Percentiles rank a stretch among this genome's conserved stretches.
Conservation (phyloP, 164 flowering plant genomes). For the Chimonanthus praecox region DNA sequence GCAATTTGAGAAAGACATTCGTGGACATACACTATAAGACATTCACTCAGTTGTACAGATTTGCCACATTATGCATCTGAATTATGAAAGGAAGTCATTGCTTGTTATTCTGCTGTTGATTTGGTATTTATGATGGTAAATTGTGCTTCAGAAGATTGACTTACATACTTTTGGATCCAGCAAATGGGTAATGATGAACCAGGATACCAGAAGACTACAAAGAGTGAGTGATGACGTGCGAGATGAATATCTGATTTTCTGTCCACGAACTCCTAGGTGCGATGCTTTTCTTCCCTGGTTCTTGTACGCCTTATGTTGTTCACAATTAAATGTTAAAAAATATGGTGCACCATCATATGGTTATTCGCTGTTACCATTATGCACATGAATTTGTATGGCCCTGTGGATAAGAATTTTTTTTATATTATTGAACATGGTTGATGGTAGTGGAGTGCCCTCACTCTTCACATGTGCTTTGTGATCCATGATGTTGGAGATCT, state of each 20-base stretch:
- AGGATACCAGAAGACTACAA: constrained; percentile 76
- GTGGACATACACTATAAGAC: background rate
- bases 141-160: background rate
- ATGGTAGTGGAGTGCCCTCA: background rate
- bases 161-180: constrained; percentile 32
- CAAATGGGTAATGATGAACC: constrained; percentile 93
- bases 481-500: no score
- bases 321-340: background rate
- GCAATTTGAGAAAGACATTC: background rate
- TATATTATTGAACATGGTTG: constrained; percentile 1
- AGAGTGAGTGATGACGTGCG: constrained; percentile 80
- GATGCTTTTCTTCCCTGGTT: constrained; percentile 1
- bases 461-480: background rate
- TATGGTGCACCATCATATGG: background rate
- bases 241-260: constrained; percentile 60
- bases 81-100: background rate
- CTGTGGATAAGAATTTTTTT: background rate
- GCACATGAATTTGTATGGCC: background rate
- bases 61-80: background rate
- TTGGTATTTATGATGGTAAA: background rate
- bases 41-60: background rate
- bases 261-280: constrained; percentile 69
- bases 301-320: background rate
- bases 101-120: background rate
- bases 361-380: background rate